phyloP scores from a whole-genome alignment of 2,329 filamentous ascomycete species.

The Fusarium sp. region DNA sequence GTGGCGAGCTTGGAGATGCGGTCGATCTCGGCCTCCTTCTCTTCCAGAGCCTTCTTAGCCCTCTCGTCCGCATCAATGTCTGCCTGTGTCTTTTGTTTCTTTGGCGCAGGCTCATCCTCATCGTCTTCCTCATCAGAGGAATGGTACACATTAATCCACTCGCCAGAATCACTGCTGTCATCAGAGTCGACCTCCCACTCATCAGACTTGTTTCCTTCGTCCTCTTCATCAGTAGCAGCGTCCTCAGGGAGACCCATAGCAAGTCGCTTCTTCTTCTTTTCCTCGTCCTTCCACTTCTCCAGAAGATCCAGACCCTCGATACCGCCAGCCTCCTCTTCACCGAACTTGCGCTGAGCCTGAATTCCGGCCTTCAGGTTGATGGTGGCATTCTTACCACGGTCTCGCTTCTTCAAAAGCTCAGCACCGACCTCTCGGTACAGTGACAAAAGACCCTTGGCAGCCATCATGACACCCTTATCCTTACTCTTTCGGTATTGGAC shows the following conservation, averaged over 20 bases:
- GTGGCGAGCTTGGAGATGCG: conserved; percentile 83
- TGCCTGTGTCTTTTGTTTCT: conserved; percentile 55
- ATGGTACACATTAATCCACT: conserved; percentile 94
- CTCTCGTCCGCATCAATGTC: conserved; percentile 56
- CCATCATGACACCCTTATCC: conserved; percentile 99
- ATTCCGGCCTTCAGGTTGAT: conserved; percentile 83
- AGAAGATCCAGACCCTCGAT: conserved; percentile 95
- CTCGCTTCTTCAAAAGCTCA: conserved; percentile 87
- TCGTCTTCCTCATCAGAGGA: conserved; percentile 78
- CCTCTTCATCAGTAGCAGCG: conserved; percentile 69
- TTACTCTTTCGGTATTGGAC: conserved; percentile 97
- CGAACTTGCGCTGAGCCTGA: conserved; percentile 82
- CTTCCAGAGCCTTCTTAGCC: conserved; percentile 50
- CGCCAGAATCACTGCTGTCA: conserved; percentile 77
- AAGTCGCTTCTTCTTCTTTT: conserved; percentile 77
- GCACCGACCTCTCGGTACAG: conserved; percentile 93
- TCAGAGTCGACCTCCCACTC: conserved; percentile 73
- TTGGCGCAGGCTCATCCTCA: conserved; percentile 72
- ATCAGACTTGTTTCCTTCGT: conserved; percentile 65
- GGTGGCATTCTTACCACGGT: conserved; percentile 90
- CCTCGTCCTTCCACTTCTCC: conserved; percentile 93
- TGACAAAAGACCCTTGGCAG: conserved; percentile 88
- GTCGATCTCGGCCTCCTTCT: conserved; percentile 58
- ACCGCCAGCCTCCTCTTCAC: conserved; percentile 81
- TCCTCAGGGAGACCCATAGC: conserved; percentile 76